These are phyloP conservation scores for Heracleum sosnowskyi DNA, from an alignment of 129 eudicot species.

Conservation along the genomic window DNA sequence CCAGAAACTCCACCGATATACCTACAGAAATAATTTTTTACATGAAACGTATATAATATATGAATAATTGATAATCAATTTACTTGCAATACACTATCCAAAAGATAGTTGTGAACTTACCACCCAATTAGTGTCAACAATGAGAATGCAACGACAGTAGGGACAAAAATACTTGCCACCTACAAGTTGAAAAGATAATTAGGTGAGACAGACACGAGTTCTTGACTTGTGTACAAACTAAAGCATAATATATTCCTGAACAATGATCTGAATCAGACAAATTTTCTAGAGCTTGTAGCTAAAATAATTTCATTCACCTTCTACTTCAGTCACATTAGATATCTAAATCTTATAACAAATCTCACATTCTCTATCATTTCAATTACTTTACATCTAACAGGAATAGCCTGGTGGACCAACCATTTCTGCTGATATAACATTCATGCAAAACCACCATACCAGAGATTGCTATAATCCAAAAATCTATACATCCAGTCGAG, in stretches of 20 bases:
- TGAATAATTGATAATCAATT: neutral
- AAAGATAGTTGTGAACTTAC: conserved; percentile 35
- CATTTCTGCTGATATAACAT: neutral
- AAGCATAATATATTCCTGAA: neutral
- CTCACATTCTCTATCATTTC: neutral
- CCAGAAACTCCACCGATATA: conserved; percentile 73
- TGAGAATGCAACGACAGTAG: conserved; percentile 63
- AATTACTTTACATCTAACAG: neutral
- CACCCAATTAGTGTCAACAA: conserved; percentile 73
- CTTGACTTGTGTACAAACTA: neutral
- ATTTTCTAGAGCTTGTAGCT: neutral
- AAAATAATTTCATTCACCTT: neutral
- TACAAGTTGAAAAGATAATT: conserved; percentile 25
- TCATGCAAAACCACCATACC: neutral
- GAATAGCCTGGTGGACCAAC: neutral
- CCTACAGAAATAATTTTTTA: conserved; percentile 29
- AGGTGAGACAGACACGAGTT: conserved; percentile 7
- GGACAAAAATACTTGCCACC: conserved; percentile 98
- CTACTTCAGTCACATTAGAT: neutral
- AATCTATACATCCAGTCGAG: neutral
- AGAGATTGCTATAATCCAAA: neutral
- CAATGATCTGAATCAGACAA: neutral
- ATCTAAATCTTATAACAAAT: neutral
- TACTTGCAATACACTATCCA: neutral
- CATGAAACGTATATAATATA: neutral